Conservation (phyloP, 306 rosid species). For the Castanea crenata region DNA sequence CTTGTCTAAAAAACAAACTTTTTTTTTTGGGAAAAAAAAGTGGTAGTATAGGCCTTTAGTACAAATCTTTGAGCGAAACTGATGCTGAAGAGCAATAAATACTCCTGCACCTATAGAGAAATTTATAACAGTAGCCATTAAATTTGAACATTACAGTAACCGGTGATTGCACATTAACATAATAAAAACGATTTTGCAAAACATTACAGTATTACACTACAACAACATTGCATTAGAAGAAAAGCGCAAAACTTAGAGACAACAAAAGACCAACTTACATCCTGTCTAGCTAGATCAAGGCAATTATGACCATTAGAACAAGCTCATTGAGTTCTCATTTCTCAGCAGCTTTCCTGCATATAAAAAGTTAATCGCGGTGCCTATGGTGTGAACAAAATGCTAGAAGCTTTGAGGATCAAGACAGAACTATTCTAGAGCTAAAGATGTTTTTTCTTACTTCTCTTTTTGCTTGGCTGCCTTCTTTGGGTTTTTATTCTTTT, state of each 20-base stretch:
- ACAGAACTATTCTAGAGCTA: too few species aligned
- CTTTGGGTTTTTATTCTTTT: too few species aligned
- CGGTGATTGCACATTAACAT: not conserved
- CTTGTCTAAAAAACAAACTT: too few species aligned
- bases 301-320: conserved; percentile 94
- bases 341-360: conserved; percentile 86
- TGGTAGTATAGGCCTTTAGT: not conserved
- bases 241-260: too few species aligned
- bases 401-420: not conserved
- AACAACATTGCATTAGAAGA: not conserved
- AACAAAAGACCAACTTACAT: too few species aligned
- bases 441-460: too few species aligned
- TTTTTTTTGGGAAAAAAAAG: not conserved
- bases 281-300: conserved; percentile 4
- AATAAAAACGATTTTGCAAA: not conserved
- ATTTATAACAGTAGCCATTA: not conserved
- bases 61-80: not conserved
- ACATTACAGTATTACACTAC: too few species aligned
- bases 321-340: conserved; percentile 85
- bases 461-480: too few species aligned
- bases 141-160: too few species aligned
- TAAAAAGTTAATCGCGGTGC: not conserved
- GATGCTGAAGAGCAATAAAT: not conserved
- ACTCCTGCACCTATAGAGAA: not conserved
- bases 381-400: not conserved